These are phyloP conservation scores for Acrocalymma vagum DNA, from an alignment of 2,329 filamentous ascomycete species.

Conservation along the genomic window DNA sequence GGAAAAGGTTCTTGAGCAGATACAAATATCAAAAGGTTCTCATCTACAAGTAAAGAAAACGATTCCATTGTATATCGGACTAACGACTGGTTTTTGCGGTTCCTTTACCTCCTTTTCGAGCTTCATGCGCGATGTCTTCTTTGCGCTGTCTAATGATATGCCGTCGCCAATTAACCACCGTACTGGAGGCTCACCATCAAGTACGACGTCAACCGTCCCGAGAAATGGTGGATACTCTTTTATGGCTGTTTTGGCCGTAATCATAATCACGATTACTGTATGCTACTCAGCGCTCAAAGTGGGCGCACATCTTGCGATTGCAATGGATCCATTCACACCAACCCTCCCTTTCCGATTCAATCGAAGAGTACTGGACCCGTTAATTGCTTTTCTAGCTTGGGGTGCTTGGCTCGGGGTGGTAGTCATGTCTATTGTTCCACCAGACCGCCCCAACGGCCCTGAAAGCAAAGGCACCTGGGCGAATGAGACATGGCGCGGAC, in stretches of 20 bases:
- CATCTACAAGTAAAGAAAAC: slow-evolving; percentile 75
- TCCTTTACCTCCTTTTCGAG: slow-evolving; percentile 90
- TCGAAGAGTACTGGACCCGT: slow-evolving; percentile 70
- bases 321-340: slow-evolving; percentile 66
- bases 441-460: slow-evolving; percentile 55
- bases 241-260: slow-evolving; percentile 78
- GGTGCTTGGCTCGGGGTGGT: slow-evolving; percentile 82
- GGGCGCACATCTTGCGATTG: slow-evolving; percentile 78
- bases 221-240: slow-evolving; percentile 82
- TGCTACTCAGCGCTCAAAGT: slow-evolving; percentile 74
- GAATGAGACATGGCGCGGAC: slow-evolving; percentile 74
- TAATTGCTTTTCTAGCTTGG: slow-evolving; percentile 71
- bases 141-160: slow-evolving; percentile 80
- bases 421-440: slow-evolving; percentile 75
- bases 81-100: slow-evolving; percentile 87
- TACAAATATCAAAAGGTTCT: slow-evolving; percentile 55
- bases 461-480: slow-evolving; percentile 31
- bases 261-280: slow-evolving; percentile 75
- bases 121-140: slow-evolving; percentile 81
- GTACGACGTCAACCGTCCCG: slow-evolving; percentile 40
- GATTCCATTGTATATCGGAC: slow-evolving; percentile 85
- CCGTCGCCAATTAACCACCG: slow-evolving; percentile 59
- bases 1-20: slow-evolving; percentile 39
- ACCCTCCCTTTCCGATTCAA: slow-evolving; percentile 66
- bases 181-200: slow-evolving; percentile 36